Conservation (phyloP, 192 early-diverging fungal species). For the Globomyces pollinis-pini region DNA sequence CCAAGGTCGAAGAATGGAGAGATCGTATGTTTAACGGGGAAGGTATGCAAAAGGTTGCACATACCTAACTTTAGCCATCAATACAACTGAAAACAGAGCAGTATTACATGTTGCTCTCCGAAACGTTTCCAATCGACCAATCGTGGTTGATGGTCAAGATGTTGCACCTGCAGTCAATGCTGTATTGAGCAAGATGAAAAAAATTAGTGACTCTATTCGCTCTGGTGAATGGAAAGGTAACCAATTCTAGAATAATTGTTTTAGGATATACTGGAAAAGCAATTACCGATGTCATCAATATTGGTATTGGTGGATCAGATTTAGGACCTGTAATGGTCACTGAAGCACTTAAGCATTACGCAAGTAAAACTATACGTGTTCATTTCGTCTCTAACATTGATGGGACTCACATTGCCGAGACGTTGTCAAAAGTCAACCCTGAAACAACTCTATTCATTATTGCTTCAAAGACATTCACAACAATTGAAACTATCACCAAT, state of each 20-base stretch:
- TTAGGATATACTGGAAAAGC: conserved; percentile 74
- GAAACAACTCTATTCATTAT: conserved; percentile 91
- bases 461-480: conserved; percentile 97
- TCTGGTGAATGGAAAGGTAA: conserved; percentile 84
- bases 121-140: conserved; percentile 73
- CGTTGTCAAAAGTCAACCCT: conserved; percentile 74
- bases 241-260: not conserved
- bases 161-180: conserved; percentile 93
- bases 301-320: conserved; percentile 98
- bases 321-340: conserved; percentile 98
- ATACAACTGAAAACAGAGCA: conserved; percentile 86
- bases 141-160: conserved; percentile 79
- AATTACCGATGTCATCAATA: conserved; percentile 95
- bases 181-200: conserved; percentile 89
- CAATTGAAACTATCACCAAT: conserved; percentile 98
- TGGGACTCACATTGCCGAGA: conserved; percentile 94
- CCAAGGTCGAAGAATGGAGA: conserved; percentile 80
- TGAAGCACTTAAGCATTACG: conserved; percentile 94
- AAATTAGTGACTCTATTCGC: conserved; percentile 74
- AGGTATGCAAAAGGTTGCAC: too few species aligned
- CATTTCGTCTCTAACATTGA: conserved; percentile 99
- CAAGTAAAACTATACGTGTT: conserved; percentile 64
- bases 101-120: conserved; percentile 94
- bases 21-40: conserved; percentile 92
- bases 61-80: too few species aligned